Evolutionary conservation across 129 eudicot genomes (phyloP).

Genomic region (Scalesia atractyloides): DNA sequence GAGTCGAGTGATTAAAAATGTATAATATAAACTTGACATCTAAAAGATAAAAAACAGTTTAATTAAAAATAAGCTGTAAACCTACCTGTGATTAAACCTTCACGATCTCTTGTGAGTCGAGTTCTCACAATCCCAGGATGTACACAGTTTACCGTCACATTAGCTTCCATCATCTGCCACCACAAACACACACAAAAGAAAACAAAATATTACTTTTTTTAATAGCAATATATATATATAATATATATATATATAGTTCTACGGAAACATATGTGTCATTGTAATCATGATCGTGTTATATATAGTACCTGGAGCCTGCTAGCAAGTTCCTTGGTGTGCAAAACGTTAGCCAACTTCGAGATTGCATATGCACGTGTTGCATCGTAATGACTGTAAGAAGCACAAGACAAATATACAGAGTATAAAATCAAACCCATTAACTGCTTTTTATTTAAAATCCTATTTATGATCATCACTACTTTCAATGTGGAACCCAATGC

Average conservation of each 20-base stretch:
- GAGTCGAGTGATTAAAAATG: too few species aligned
- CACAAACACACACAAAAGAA: constrained; percentile 8
- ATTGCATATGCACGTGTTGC: constrained; percentile 98
- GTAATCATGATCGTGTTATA: neutral
- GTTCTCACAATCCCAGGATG: constrained; percentile 99
- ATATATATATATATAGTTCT: too few species aligned
- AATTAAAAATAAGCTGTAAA: neutral
- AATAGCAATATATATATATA: neutral
- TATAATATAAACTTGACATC: too few species aligned
- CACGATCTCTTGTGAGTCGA: constrained; percentile 92
- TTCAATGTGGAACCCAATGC: constrained; percentile 24
- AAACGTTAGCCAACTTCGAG: constrained; percentile 97
- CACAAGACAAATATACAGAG: constrained; percentile 19
- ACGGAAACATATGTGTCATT: neutral
- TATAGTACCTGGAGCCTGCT: constrained; percentile 52
- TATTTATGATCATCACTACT: constrained; percentile 14
- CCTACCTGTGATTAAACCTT: constrained; percentile 80
- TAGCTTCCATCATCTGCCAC: constrained; percentile 70
- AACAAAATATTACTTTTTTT: constrained; percentile 21
- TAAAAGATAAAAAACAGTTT: too few species aligned
- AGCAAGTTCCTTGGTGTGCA: constrained; percentile 96
- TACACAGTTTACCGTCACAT: constrained; percentile 82
- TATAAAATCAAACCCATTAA: constrained; percentile 30
- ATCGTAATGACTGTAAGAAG: constrained; percentile 57
- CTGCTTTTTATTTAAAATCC: neutral